Conservation (phyloP, 371 early-diverging fungal species). For the Basidiobolus meristosporus region DNA sequence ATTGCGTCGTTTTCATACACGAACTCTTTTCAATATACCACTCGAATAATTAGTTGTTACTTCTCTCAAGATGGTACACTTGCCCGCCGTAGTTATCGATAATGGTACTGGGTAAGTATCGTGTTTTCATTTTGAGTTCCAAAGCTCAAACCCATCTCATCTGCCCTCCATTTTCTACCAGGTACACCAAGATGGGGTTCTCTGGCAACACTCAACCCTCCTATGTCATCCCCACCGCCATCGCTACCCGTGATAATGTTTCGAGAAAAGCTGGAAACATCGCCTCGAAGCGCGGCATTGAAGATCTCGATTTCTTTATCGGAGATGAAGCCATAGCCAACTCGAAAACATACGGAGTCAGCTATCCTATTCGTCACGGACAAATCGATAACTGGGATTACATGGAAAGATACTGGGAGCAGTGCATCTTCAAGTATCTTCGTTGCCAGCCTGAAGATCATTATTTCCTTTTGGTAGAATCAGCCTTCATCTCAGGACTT, state of each 20-base stretch:
- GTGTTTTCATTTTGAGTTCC: neutral
- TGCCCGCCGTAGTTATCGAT: slow-evolving; percentile 77
- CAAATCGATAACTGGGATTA: slow-evolving; percentile 87
- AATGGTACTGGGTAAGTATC: slow-evolving; percentile 79
- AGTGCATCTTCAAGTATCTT: slow-evolving; percentile 89
- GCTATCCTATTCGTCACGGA: slow-evolving; percentile 78
- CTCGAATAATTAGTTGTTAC: neutral
- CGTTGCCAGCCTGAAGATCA: slow-evolving; percentile 97
- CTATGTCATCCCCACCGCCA: slow-evolving; percentile 86
- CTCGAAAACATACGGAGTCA: slow-evolving; percentile 62
- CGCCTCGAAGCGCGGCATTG: slow-evolving; percentile 89
- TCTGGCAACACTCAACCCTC: slow-evolving; percentile 93
- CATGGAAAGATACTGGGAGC: slow-evolving; percentile 91
- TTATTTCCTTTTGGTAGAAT: slow-evolving; percentile 58
- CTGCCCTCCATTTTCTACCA: slow-evolving; percentile 8
- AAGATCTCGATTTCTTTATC: slow-evolving; percentile 92
- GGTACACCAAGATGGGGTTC: slow-evolving; percentile 96
- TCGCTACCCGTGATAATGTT: slow-evolving; percentile 53
- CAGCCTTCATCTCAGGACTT: neutral
- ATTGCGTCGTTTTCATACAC: too few relatives aligned
- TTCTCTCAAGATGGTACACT: slow-evolving; percentile 1
- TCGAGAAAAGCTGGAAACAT: slow-evolving; percentile 28
- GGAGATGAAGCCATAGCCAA: slow-evolving; percentile 90
- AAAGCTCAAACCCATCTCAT: neutral
- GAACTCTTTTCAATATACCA: too few relatives aligned